Conservation (phyloP, 2,329 filamentous ascomycete species). For the Diaporthe helianthi region DNA sequence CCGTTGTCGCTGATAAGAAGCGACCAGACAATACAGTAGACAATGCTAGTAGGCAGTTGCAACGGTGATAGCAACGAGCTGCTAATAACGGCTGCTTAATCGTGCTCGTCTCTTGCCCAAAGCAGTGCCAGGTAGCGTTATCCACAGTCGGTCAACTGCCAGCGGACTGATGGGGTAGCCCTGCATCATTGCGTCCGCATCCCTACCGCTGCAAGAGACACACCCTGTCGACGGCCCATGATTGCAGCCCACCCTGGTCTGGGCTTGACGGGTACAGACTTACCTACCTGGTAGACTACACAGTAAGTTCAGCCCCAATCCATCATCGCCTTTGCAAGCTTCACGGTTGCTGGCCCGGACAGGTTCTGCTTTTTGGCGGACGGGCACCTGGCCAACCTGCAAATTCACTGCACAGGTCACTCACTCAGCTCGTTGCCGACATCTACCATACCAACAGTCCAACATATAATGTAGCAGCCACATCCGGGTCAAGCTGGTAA, state of each 20-base stretch:
- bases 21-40: neutral
- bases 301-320: neutral
- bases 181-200: conserved; percentile 5
- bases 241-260: conserved; percentile 18
- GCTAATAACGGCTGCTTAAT: neutral
- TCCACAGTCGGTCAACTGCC: conserved; percentile 23
- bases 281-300: too few species aligned
- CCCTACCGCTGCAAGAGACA: conserved; percentile 15
- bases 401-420: neutral
- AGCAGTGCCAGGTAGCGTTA: neutral
- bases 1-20: neutral
- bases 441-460: neutral
- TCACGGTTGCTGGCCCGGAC: neutral
- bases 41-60: neutral
- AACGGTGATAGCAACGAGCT: conserved; percentile 9
- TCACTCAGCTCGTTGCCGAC: neutral
- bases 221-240: neutral
- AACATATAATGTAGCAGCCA: neutral
- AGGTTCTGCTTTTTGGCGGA: conserved; percentile 16
- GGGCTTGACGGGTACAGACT: neutral
- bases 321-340: neutral
- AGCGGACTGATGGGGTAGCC: conserved; percentile 24
- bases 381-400: neutral
- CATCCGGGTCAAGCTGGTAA: neutral
- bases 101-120: neutral